phyloP scores from a whole-genome alignment of 768 basidiomycete species.

The Nidularia pulvinata region DNA sequence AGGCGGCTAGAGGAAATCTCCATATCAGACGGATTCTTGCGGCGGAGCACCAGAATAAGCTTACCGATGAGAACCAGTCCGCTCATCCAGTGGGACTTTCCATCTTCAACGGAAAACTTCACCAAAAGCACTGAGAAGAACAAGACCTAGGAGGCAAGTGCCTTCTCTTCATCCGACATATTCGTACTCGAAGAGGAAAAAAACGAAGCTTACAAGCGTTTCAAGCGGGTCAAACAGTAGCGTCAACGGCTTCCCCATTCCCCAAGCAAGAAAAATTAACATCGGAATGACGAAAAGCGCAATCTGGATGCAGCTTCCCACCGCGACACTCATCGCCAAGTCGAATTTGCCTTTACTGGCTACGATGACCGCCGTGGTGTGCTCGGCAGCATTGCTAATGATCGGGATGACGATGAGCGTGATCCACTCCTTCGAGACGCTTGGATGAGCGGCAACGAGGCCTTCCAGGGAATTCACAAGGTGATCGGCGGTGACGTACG shows the following conservation, averaged over 20 bases:
- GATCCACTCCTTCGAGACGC: slow-evolving; percentile 41
- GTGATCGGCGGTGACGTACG: slow-evolving; percentile 39
- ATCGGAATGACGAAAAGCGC: slow-evolving; percentile 39
- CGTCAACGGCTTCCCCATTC: slow-evolving; percentile 35
- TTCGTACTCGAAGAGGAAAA: neutral
- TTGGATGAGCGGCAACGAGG: slow-evolving; percentile 30
- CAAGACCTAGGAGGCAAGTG: slow-evolving; percentile 16
- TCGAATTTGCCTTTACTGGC: slow-evolving; percentile 41
- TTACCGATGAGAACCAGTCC: slow-evolving; percentile 32
- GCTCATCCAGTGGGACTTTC: slow-evolving; percentile 49
- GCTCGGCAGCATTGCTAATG: slow-evolving; percentile 39
- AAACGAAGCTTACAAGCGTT: slow-evolving; percentile 24
- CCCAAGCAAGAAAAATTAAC: slow-evolving; percentile 35
- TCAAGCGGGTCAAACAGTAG: slow-evolving; percentile 36
- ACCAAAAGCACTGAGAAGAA: slow-evolving; percentile 40
- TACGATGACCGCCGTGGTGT: slow-evolving; percentile 38
- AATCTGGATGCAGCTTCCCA: slow-evolving; percentile 42
- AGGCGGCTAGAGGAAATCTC: slow-evolving; percentile 19
- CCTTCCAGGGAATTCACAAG: slow-evolving; percentile 40
- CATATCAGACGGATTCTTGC: neutral
- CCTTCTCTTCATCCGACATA: neutral
- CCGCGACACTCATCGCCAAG: slow-evolving; percentile 39
- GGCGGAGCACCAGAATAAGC: slow-evolving; percentile 4
- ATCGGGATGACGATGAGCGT: slow-evolving; percentile 42
- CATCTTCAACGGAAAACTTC: slow-evolving; percentile 44